A percentile compares a stretch with the other conserved stretches of the same genome.
Evolutionary conservation across 129 eudicot species (phyloP).

Genomic region (Cynara cardunculus): DNA sequence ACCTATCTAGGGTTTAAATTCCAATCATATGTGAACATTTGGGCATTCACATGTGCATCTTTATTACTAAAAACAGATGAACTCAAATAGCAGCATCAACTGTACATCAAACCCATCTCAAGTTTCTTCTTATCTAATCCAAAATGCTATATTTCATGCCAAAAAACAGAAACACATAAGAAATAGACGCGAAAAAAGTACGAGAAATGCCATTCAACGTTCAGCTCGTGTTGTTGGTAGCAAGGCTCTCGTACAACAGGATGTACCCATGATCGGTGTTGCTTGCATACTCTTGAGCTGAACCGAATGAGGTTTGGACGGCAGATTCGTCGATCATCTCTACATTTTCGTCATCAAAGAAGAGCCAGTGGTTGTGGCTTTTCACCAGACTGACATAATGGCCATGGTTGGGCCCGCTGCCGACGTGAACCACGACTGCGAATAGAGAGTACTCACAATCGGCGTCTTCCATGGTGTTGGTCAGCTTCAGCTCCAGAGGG

Average conservation of each 20-base stretch:
- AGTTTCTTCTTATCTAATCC: slow-evolving; percentile 31
- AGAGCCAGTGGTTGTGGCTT: slow-evolving; percentile 72
- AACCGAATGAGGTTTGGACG: slow-evolving; percentile 70
- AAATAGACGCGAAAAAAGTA: not conserved
- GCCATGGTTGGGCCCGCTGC: slow-evolving; percentile 76
- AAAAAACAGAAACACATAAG: slow-evolving; percentile 8
- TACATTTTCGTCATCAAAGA: slow-evolving; percentile 78
- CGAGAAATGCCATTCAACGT: slow-evolving; percentile 2
- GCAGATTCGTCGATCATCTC: slow-evolving; percentile 76
- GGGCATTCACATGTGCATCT: slow-evolving; percentile 29
- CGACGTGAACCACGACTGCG: slow-evolving; percentile 71
- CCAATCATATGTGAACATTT: not conserved
- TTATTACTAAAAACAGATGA: slow-evolving; percentile 33
- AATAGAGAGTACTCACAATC: slow-evolving; percentile 68
- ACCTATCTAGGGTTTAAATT: slow-evolving; percentile 6
- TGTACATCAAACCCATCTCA: slow-evolving; percentile 36
- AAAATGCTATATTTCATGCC: slow-evolving; percentile 18
- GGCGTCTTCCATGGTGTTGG: slow-evolving; percentile 67
- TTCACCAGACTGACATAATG: slow-evolving; percentile 73
- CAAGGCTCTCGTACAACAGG: slow-evolving; percentile 60
- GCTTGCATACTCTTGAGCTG: slow-evolving; percentile 77
- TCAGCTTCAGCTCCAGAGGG: slow-evolving; percentile 69
- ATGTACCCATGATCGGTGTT: slow-evolving; percentile 75
- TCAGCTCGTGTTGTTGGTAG: slow-evolving; percentile 28
- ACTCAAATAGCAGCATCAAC: slow-evolving; percentile 35